Conservation (phyloP, 805 yeast species). For the Novakomyces olei region DNA sequence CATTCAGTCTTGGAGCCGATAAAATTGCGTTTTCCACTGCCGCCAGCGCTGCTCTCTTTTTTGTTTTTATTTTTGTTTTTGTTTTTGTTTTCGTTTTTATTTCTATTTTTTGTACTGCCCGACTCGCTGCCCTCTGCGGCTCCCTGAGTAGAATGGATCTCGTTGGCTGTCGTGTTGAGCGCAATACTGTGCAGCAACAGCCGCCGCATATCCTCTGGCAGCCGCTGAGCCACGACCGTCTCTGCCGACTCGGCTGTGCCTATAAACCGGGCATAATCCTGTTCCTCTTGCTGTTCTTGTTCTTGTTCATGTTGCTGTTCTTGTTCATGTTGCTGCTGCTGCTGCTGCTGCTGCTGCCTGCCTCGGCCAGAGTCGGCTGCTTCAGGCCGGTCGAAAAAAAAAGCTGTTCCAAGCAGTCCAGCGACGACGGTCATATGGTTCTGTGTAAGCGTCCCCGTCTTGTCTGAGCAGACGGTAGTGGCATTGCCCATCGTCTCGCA, state of each 20-base stretch:
- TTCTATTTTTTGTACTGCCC: no score
- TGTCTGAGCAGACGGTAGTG: conserved; percentile 89
- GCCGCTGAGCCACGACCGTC: conserved; percentile 3
- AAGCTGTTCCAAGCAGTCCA: conserved; percentile 38
- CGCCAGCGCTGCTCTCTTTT: no score
- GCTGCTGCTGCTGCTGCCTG: no score
- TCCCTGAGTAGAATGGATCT: no score
- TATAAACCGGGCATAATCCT: background rate
- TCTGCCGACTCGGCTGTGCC: conserved; percentile 5
- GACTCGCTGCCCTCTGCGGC: conserved; percentile 82
- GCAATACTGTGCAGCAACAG: conserved; percentile 35
- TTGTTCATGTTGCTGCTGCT: background rate
- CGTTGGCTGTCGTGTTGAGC: conserved; percentile 41
- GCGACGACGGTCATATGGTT: conserved; percentile 78
- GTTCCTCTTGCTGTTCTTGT: background rate
- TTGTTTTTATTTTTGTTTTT: no score
- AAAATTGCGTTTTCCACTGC: conserved; percentile 30
- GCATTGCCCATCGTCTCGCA: conserved; percentile 99
- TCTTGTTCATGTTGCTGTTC: background rate
- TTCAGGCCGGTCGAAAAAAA: conserved; percentile 16
- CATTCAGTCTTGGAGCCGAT: conserved; percentile 90
- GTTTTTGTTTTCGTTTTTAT: no score
- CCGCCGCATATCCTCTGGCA: conserved; percentile 5
- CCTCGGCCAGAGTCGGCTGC: no score
- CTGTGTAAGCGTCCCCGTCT: conserved; percentile 91